These are phyloP conservation scores for Fusarium armeniacum DNA, from an alignment of 2,329 filamentous ascomycete genomes.

Conservation along the genomic window DNA sequence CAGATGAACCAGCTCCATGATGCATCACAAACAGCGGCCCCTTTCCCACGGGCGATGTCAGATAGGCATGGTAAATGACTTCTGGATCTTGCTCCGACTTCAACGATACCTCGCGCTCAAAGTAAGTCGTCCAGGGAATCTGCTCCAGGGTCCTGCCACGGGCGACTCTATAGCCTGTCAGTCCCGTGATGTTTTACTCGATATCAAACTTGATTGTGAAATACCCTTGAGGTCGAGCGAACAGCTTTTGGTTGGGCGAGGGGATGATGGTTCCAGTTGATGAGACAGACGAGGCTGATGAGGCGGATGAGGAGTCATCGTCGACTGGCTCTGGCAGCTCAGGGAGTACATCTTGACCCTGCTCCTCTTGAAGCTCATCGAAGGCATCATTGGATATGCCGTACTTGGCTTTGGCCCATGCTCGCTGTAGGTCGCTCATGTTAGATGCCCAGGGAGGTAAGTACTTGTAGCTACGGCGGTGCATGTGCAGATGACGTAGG, in stretches of 20 bases:
- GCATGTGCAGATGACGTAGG: conserved; percentile 33
- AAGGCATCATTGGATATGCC: conserved; percentile 66
- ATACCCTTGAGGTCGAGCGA: conserved; percentile 78
- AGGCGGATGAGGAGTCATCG: conserved; percentile 80
- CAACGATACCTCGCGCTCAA: conserved; percentile 87
- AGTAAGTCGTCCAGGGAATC: conserved; percentile 90
- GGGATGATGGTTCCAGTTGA: conserved; percentile 94
- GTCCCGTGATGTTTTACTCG: conserved; percentile 38
- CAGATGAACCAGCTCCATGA: conserved; percentile 94
- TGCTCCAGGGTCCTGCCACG: conserved; percentile 72
- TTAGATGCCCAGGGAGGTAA: conserved; percentile 36
- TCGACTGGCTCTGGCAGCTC: conserved; percentile 62
- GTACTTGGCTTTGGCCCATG: conserved; percentile 83
- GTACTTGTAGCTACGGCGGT: conserved; percentile 3
- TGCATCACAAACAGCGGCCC: conserved; percentile 93
- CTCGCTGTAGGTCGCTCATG: conserved; percentile 87
- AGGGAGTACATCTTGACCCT: conserved; percentile 62
- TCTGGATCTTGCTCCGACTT: conserved; percentile 60
- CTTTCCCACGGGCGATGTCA: conserved; percentile 81
- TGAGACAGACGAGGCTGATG: conserved; percentile 84
- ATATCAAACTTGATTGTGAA: conserved; percentile 16
- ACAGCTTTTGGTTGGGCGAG: conserved; percentile 78
- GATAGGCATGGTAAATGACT: conserved; percentile 85
- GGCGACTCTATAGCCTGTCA: conserved; percentile 58
- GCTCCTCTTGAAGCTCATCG: conserved; percentile 67